Evolutionary conservation across 192 early-diverging fungal genomes (phyloP).

Genomic region (Coemansia sp.): DNA sequence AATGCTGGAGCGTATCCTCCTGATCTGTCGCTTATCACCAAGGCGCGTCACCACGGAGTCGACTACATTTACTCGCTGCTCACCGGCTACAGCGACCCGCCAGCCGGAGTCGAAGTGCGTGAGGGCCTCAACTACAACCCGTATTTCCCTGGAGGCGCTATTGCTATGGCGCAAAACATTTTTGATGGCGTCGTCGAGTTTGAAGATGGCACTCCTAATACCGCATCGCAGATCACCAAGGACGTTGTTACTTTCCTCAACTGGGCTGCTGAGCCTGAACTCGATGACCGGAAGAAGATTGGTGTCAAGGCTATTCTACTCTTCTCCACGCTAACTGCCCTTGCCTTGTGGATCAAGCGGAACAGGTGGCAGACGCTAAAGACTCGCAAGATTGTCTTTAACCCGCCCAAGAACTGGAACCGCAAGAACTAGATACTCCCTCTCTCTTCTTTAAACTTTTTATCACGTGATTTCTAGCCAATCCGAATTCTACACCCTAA

Average conservation of each 20-base stretch:
- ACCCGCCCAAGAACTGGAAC: conserved; percentile 54
- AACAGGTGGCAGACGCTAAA: conserved; percentile 92
- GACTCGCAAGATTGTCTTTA: conserved; percentile 89
- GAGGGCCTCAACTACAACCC: conserved; percentile 98
- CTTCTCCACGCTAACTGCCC: conserved; percentile 65
- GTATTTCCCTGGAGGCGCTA: conserved; percentile 98
- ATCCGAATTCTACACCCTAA: too few species aligned
- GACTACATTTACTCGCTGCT: conserved; percentile 96
- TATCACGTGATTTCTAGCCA: not conserved
- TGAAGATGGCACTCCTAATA: conserved; percentile 95
- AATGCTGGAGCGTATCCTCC: conserved; percentile 95
- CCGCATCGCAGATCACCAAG: conserved; percentile 94
- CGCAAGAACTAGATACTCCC: conserved; percentile 9
- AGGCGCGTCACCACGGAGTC: conserved; percentile 92
- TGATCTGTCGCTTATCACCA: conserved; percentile 91
- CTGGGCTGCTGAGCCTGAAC: conserved; percentile 97
- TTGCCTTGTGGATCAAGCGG: conserved; percentile 89
- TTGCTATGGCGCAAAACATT: conserved; percentile 91
- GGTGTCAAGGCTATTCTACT: conserved; percentile 86
- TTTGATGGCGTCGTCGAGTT: conserved; percentile 95
- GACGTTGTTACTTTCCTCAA: conserved; percentile 91
- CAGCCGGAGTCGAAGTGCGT: conserved; percentile 88
- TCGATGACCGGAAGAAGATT: conserved; percentile 95
- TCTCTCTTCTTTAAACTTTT: not conserved
- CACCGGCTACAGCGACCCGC: conserved; percentile 92